Conservation (phyloP, 164 flowering plant genomes). For the Santalum album region DNA sequence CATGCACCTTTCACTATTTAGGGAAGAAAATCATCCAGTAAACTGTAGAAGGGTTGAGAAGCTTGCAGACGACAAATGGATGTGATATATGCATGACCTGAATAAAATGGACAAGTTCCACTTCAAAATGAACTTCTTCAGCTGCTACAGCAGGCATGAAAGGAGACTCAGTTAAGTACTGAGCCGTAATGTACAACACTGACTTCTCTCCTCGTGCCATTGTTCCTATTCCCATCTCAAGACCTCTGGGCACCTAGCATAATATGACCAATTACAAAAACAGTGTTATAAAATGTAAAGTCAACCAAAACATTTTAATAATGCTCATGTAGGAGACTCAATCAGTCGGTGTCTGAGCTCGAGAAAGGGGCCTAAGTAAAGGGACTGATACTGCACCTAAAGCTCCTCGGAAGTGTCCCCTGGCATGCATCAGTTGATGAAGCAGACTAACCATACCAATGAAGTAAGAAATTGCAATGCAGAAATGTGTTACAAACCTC, state of each 20-base stretch:
- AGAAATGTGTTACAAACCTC: conserved; percentile 49
- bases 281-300: neutral
- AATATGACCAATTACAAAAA: conserved; percentile 7
- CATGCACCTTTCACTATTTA: no score
- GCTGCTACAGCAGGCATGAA: conserved; percentile 37
- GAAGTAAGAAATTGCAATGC: conserved; percentile 2
- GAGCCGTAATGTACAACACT: conserved; percentile 53
- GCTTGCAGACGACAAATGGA: neutral
- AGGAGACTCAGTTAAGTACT: conserved; percentile 60
- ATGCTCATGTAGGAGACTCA: neutral
- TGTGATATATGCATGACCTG: conserved; percentile 35
- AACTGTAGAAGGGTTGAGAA: neutral
- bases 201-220: conserved; percentile 89
- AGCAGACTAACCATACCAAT: neutral
- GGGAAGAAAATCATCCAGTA: neutral
- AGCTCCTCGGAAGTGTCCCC: neutral
- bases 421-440: neutral
- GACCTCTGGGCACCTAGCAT: conserved; percentile 86
- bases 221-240: conserved; percentile 95
- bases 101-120: conserved; percentile 82
- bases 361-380: neutral
- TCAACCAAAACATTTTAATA: neutral
- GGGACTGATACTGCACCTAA: neutral
- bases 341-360: no score
- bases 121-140: conserved; percentile 88